Evolutionary conservation across 1,284 basidiomycete genomes (phyloP).

Genomic region (Irpex sp.): DNA sequence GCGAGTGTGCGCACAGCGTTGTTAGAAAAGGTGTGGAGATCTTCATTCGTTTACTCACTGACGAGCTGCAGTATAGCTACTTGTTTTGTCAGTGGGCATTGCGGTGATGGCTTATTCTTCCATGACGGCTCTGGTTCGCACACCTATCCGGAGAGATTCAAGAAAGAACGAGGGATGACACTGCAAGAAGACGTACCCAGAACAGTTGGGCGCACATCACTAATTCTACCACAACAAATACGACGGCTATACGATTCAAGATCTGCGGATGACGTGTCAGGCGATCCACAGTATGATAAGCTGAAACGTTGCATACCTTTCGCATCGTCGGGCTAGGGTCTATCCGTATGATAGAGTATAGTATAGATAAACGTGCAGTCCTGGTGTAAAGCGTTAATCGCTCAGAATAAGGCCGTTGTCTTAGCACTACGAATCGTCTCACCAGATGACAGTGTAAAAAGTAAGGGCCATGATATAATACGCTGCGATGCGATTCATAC

Average conservation of each 20-base stretch:
- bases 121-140: conserved; percentile 31
- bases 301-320: neutral
- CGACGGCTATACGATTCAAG: conserved; percentile 20
- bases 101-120: conserved; percentile 30
- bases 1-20: neutral
- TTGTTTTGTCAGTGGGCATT: conserved; percentile 31
- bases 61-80: conserved; percentile 35
- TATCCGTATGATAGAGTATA: conserved; percentile 44
- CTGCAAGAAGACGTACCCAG: conserved; percentile 20
- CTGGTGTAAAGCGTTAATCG: neutral
- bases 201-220: conserved; percentile 33
- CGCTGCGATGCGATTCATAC: conserved; percentile 26
- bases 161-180: neutral
- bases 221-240: conserved; percentile 27
- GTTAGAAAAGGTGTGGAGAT: no score
- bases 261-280: conserved; percentile 18
- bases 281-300: neutral
- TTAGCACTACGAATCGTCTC: neutral
- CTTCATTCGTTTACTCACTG: conserved; percentile 22
- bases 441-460: conserved; percentile 42
- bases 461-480: conserved; percentile 39
- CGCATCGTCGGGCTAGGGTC: conserved; percentile 21
- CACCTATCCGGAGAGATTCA: conserved; percentile 12
- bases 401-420: neutral
- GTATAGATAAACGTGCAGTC: conserved; percentile 37